Conservation (phyloP, 202 grass and related monocot genomes). For the Saccharum hybrid region DNA sequence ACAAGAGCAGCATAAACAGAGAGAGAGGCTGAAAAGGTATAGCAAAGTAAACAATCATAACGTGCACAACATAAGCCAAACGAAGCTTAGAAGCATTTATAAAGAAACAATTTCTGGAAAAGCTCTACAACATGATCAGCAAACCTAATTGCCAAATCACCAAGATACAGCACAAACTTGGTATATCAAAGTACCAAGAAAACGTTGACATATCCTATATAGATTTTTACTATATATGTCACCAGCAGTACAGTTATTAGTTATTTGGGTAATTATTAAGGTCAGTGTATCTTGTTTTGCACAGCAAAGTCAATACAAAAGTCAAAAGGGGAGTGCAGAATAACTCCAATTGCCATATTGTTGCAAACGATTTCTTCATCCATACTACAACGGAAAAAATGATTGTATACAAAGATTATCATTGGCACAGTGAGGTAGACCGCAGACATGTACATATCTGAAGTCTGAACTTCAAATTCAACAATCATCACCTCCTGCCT, state of each 20-base stretch:
- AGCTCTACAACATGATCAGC: not conserved
- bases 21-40: not conserved
- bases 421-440: not conserved
- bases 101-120: not conserved
- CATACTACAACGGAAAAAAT: not conserved
- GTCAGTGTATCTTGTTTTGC: not conserved
- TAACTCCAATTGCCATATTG: not conserved
- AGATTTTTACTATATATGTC: not conserved
- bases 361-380: not conserved
- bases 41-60: not conserved
- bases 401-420: not conserved
- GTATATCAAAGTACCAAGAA: not conserved
- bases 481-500: not conserved
- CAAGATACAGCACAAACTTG: not conserved
- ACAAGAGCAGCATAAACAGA: not conserved
- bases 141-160: slow-evolving; percentile 1
- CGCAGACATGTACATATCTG: slow-evolving; percentile 19
- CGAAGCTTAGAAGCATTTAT: not conserved
- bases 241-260: not conserved
- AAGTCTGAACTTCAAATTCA: slow-evolving; percentile 28
- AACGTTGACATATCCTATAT: not conserved
- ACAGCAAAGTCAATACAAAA: not conserved
- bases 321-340: not conserved
- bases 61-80: slow-evolving; percentile 3
- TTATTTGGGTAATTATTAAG: slow-evolving; percentile 22